A percentile compares a stretch with the other conserved stretches of the same genome.
These are phyloP conservation scores for Lichtheimia ornata DNA, from an alignment of 371 early-diverging fungal species.

Conservation along the genomic window DNA sequence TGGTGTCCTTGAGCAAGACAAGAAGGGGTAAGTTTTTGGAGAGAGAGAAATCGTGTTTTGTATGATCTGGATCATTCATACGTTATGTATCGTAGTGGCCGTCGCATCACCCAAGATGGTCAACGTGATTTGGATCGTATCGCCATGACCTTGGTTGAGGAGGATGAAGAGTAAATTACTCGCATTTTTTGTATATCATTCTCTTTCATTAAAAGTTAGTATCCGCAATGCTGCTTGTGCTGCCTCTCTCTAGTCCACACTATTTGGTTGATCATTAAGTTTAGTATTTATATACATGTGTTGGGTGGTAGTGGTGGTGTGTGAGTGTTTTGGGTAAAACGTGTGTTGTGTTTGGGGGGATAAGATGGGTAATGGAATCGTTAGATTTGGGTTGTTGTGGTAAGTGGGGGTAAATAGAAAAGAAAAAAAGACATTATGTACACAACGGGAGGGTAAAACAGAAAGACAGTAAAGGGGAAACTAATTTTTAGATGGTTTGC, in stretches of 20 bases:
- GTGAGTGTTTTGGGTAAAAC: no score
- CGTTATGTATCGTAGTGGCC: constrained; percentile 52
- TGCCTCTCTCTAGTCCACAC: no score
- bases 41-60: background rate
- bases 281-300: no score
- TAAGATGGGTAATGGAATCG: background rate
- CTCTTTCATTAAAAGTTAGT: no score
- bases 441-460: constrained; percentile 1
- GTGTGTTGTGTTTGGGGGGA: background rate
- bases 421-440: background rate
- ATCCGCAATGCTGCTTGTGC: no score
- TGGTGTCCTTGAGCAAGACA: constrained; percentile 91
- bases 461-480: background rate
- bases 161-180: constrained; percentile 18
- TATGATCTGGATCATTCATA: background rate
- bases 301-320: no score
- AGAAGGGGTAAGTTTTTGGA: constrained; percentile 70
- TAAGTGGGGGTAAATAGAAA: background rate
- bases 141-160: constrained; percentile 52
- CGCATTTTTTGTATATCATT: no score
- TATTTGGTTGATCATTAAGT: no score
- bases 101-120: constrained; percentile 75
- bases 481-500: constrained; percentile 1
- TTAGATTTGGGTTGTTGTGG: background rate
- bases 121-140: constrained; percentile 82